Conservation (phyloP, 2,329 filamentous ascomycete species). For the Aspergillus oerlinghausenensis region DNA sequence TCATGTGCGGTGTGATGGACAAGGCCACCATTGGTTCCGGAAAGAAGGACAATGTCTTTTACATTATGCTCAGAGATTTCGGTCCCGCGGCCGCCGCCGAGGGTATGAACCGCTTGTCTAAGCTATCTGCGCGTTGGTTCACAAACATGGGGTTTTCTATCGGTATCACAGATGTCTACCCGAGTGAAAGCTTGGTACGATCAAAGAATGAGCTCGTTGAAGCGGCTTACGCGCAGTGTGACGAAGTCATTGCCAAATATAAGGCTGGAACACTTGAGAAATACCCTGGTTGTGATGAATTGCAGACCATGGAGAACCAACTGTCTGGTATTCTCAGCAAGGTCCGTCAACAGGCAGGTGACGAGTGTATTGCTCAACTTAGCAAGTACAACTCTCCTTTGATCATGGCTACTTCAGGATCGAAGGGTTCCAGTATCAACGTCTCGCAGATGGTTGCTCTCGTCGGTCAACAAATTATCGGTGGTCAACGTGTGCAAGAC, state of each 20-base stretch:
- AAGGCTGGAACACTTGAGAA: slow-evolving; percentile 78
- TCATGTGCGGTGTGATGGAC: slow-evolving; percentile 98
- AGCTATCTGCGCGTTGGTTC: slow-evolving; percentile 81
- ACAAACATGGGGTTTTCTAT: slow-evolving; percentile 94
- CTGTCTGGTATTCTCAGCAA: slow-evolving; percentile 89
- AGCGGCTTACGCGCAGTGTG: slow-evolving; percentile 73
- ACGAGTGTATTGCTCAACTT: slow-evolving; percentile 82
- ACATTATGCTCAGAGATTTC: slow-evolving; percentile 91
- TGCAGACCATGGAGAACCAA: slow-evolving; percentile 83
- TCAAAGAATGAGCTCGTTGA: slow-evolving; percentile 74
- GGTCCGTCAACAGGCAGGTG: slow-evolving; percentile 85
- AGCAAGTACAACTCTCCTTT: slow-evolving; percentile 89
- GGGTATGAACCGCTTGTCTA: slow-evolving; percentile 91
- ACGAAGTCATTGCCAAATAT: slow-evolving; percentile 76
- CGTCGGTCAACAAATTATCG: slow-evolving; percentile 97
- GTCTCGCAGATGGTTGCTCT: slow-evolving; percentile 98
- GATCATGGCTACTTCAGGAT: slow-evolving; percentile 95
- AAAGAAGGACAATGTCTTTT: slow-evolving; percentile 97
- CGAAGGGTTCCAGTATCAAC: slow-evolving; percentile 96
- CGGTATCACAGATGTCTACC: slow-evolving; percentile 90
- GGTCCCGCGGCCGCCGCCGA: slow-evolving; percentile 82
- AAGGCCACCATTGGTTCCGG: slow-evolving; percentile 95
- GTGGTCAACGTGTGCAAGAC: slow-evolving; percentile 84
- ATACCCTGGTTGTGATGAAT: slow-evolving; percentile 82
- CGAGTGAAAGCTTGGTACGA: slow-evolving; percentile 63